These are phyloP conservation scores for Neoscytalidium dimidiatum DNA, from an alignment of 2,329 filamentous ascomycete species.

Conservation along the genomic window DNA sequence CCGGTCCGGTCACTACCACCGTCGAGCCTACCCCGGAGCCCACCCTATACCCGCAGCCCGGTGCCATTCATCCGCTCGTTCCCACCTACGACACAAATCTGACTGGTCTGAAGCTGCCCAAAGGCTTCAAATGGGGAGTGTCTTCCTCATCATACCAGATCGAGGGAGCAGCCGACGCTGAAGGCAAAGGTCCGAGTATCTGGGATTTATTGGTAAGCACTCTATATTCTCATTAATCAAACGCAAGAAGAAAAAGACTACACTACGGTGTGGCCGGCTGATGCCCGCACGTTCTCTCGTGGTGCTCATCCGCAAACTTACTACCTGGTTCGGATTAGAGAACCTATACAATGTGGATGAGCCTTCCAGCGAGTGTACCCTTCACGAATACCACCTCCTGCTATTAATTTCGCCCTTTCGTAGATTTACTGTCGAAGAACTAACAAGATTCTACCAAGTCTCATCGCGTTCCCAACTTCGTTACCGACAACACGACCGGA, in stretches of 20 bases:
- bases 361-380: too few species aligned
- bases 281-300: too few species aligned
- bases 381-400: too few species aligned
- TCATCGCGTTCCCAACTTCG: slow-evolving; percentile 42
- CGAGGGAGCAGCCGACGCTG: slow-evolving; percentile 46
- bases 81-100: slow-evolving; percentile 36
- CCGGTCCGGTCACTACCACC: slow-evolving; percentile 45
- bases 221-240: too few species aligned
- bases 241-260: too few species aligned
- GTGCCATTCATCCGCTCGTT: slow-evolving; percentile 46
- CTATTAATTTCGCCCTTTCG: too few species aligned
- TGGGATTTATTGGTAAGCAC: slow-evolving; percentile 50
- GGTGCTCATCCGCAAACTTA: too few species aligned
- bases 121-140: slow-evolving; percentile 46
- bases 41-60: slow-evolving; percentile 37
- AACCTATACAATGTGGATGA: too few species aligned
- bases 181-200: slow-evolving; percentile 46
- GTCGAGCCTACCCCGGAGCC: slow-evolving; percentile 47
- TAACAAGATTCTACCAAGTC: too few species aligned
- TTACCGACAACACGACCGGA: slow-evolving; percentile 44
- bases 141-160: slow-evolving; percentile 45
- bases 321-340: too few species aligned
- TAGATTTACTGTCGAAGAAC: too few species aligned
- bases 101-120: slow-evolving; percentile 41
- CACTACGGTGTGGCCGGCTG: too few species aligned